A percentile compares a stretch with the other conserved stretches of the same genome.
phyloP scores from a whole-genome alignment of 768 basidiomycete species.

The Russula olivacea region DNA sequence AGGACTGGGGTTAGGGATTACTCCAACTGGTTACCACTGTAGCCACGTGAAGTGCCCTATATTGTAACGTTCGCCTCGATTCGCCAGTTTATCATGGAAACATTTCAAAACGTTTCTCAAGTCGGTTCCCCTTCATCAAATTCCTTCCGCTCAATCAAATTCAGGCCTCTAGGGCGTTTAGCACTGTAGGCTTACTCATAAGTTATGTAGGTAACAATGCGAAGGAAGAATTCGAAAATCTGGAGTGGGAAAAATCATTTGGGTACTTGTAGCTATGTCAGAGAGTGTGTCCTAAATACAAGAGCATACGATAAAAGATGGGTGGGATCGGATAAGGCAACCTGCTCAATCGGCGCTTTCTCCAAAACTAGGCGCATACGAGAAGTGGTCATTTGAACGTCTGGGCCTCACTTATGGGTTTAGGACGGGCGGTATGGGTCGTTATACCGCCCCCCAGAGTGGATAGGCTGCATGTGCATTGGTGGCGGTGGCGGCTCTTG shows the following conservation, averaged over 20 bases:
- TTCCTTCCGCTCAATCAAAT: not conserved
- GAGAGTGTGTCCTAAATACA: not conserved
- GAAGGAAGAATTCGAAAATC: not conserved
- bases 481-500: slow-evolving; percentile 31
- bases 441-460: slow-evolving; percentile 1
- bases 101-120: not conserved
- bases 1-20: not conserved
- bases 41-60: not conserved
- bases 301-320: not conserved
- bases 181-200: not conserved
- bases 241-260: not conserved
- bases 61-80: not conserved
- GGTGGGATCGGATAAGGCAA: not conserved
- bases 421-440: slow-evolving; percentile 9
- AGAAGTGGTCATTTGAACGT: not conserved
- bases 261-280: not conserved
- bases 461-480: slow-evolving; percentile 29
- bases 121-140: not conserved
- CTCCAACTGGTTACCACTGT: not conserved
- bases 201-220: not conserved
- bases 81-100: not conserved
- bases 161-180: not conserved
- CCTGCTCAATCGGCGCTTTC: not conserved
- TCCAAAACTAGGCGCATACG: not conserved
- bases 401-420: not conserved